Percentiles rank a stretch among this genome's conserved stretches.
Conservation (phyloP, 2,329 filamentous ascomycete genomes). For the Sporothrix phasma region DNA sequence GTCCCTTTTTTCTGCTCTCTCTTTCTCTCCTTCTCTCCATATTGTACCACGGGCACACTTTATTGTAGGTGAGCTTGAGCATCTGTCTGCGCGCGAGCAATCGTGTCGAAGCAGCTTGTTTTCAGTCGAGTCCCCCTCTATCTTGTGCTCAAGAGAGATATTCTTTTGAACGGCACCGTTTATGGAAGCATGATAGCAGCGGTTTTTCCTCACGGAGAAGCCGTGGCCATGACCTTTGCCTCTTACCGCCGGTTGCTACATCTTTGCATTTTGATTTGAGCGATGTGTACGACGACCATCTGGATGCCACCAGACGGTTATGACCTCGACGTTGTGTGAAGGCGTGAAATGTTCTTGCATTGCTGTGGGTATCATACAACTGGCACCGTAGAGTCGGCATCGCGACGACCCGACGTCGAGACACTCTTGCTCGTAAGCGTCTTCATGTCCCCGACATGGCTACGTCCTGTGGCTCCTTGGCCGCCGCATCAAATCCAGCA, state of each 20-base stretch:
- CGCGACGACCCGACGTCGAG: not conserved
- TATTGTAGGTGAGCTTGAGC: constrained; percentile 63
- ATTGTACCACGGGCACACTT: constrained; percentile 59
- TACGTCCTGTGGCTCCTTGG: not conserved
- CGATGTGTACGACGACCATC: not conserved
- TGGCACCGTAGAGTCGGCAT: not conserved
- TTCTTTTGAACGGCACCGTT: constrained; percentile 43
- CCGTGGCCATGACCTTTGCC: constrained; percentile 50
- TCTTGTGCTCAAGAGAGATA: constrained; percentile 57
- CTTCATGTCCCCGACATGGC: not conserved
- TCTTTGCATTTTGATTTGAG: constrained; percentile 21
- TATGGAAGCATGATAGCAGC: constrained; percentile 62
- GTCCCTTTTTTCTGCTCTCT: constrained; percentile 21
- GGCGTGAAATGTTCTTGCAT: not conserved
- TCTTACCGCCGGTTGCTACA: constrained; percentile 70
- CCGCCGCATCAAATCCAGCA: not conserved
- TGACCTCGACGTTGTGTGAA: not conserved
- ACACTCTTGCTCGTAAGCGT: not conserved
- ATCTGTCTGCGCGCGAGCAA: constrained; percentile 19
- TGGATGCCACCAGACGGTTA: no score
- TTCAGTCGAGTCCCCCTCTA: constrained; percentile 60
- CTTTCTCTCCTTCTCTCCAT: constrained; percentile 35
- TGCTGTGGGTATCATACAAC: not conserved
- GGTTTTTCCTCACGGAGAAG: constrained; percentile 20
- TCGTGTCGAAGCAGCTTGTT: constrained; percentile 13